A percentile compares a stretch with the other conserved stretches of the same genome.
These are phyloP conservation scores for Cardiospermum halicacabum DNA, from an alignment of 345 rosid genomes.

Conservation along the genomic window DNA sequence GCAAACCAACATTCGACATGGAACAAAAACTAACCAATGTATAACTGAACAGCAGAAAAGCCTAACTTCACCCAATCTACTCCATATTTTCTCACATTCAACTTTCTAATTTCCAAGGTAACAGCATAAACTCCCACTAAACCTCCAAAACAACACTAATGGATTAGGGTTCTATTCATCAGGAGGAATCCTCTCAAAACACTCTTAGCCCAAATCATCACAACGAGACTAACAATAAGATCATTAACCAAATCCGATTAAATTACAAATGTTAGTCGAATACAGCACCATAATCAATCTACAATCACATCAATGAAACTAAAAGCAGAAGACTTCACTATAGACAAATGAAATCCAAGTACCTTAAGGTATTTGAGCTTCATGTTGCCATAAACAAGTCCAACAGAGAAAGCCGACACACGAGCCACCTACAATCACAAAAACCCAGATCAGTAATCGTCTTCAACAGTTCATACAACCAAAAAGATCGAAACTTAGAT, in stretches of 20 bases:
- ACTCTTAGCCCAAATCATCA: neutral
- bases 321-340: neutral
- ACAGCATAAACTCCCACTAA: no score
- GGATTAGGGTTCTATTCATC: no score
- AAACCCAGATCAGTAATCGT: slow-evolving; percentile 5
- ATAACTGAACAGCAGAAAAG: no score
- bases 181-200: no score
- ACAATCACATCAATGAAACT: neutral
- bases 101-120: no score
- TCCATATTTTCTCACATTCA: no score
- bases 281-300: neutral
- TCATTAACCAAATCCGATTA: neutral
- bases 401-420: slow-evolving; percentile 68
- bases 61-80: no score
- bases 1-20: no score
- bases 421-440: slow-evolving; percentile 69
- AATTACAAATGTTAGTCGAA: neutral
- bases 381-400: slow-evolving; percentile 70
- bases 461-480: neutral
- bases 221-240: neutral
- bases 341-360: neutral
- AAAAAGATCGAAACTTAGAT: neutral
- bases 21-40: no score
- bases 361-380: slow-evolving; percentile 88
- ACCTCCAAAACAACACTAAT: no score